Evolutionary conservation across 2,329 filamentous ascomycete species (phyloP).

Genomic region (Colletotrichum tropicale): DNA sequence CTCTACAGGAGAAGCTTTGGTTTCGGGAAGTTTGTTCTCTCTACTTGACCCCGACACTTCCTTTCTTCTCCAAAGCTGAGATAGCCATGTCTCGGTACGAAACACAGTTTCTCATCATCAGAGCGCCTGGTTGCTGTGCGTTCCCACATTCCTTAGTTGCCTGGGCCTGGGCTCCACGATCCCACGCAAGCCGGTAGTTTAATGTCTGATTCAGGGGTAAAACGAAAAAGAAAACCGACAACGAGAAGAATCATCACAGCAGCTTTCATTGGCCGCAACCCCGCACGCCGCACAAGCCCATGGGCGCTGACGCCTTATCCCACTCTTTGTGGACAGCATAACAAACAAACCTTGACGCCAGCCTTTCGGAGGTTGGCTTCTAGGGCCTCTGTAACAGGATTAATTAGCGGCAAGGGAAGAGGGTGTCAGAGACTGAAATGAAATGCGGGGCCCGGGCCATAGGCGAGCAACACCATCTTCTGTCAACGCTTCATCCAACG

Average conservation of each 20-base stretch:
- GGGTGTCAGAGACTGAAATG: not conserved
- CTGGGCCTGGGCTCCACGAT: not conserved
- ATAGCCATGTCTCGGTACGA: not conserved
- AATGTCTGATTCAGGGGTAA: not conserved
- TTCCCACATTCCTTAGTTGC: not conserved
- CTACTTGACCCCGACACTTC: not conserved
- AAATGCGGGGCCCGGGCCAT: not conserved
- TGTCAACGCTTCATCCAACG: not conserved
- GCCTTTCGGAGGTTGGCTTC: not conserved
- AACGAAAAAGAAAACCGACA: not conserved
- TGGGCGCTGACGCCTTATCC: not conserved
- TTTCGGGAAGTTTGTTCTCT: not conserved
- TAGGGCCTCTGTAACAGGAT: not conserved
- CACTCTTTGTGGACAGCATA: not conserved
- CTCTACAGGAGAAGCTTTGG: not conserved
- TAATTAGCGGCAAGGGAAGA: not conserved
- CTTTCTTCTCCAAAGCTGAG: not conserved
- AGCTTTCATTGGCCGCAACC: not conserved
- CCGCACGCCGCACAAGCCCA: not conserved
- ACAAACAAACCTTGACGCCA: not conserved
- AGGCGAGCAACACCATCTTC: not conserved
- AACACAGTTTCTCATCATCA: not conserved
- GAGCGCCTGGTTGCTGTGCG: not conserved
- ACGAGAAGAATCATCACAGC: not conserved
- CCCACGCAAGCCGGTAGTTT: not conserved